Conservation (phyloP, 441 rosid species). For the Melastoma candidum region DNA sequence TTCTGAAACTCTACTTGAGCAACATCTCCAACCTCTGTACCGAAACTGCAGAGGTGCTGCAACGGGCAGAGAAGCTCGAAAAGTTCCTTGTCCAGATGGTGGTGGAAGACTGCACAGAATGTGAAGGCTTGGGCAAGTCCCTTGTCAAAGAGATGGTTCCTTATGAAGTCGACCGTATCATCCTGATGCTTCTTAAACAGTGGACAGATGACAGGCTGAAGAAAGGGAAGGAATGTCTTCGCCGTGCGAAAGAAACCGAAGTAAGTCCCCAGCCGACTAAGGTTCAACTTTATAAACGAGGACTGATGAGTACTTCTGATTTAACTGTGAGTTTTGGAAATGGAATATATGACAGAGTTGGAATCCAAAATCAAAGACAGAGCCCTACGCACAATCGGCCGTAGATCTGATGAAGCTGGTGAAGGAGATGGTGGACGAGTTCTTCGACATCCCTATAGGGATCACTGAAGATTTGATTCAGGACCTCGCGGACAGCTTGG, state of each 20-base stretch:
- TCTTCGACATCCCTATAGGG: constrained; percentile 66
- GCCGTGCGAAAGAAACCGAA: constrained; percentile 61
- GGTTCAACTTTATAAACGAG: too few relatives aligned
- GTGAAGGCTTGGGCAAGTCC: constrained; percentile 75
- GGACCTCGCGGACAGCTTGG: constrained; percentile 64
- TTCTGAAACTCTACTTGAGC: constrained; percentile 61
- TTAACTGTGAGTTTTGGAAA: too few relatives aligned
- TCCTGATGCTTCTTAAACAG: constrained; percentile 41
- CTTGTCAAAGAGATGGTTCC: constrained; percentile 83
- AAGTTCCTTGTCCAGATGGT: constrained; percentile 80
- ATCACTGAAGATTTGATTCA: constrained; percentile 58
- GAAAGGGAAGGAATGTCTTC: constrained; percentile 45
- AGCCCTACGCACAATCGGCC: constrained; percentile 68
- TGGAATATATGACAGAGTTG: constrained; percentile 43
- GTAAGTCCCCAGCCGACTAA: constrained; percentile 24
- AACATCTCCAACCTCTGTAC: constrained; percentile 29
- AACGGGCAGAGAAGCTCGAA: constrained; percentile 76
- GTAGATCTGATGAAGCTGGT: constrained; percentile 57
- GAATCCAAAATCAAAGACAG: constrained; percentile 85
- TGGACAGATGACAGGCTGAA: constrained; percentile 62
- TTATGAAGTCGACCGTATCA: constrained; percentile 70
- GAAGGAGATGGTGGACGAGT: constrained; percentile 55
- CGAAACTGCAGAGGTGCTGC: constrained; percentile 58
- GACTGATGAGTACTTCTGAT: neutral
- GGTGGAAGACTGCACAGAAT: constrained; percentile 72